Base-by-base conservation (phyloP, 768 basidiomycete species). In the Lentinula guzmanii region DNA sequence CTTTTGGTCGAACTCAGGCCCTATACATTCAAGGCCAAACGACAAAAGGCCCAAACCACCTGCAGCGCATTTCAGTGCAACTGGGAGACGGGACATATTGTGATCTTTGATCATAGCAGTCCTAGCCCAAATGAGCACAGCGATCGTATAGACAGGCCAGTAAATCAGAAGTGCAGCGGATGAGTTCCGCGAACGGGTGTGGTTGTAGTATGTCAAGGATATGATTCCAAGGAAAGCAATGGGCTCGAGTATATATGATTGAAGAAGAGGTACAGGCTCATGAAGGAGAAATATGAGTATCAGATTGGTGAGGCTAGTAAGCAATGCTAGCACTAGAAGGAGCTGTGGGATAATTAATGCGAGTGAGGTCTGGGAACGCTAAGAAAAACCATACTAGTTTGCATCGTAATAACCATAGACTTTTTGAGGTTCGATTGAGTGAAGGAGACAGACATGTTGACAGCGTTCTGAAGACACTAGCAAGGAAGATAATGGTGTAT, bases 161-260 rank as follows among this genome's bases (percentile, higher is more conserved):
- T 92, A 95, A 52, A 95, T 70, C 9, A 97, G 82, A 41, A 94
- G 73, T 11, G 85, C 69, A 1, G 89, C 78, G 0, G 91, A 92
- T 0, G 94, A 89, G 8, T 81, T 79, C 16, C 86, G 82, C 0
- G 86, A 82, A 15, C 86, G 84, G 41, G 82, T 82, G 70, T 95
- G 91, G 64, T 91, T 93, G 61, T 80, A 72, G 64, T 80, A 82
- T 1, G 87, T 86, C 48, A 93, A 73, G 24, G 76, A 63, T 2
- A 81, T 68, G 16, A 84, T 74, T 11, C 79, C 65, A 21, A 81
- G 52, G 4, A 90, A 69, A 0, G 84, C 78, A 1, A 86, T 54
- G 1, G 85, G 78, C 66, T 91, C 85, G 3, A 93, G 76, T 45
- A 80, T 74, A 65, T 86, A 84, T 10, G 75, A 79, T 60, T 76